These are phyloP conservation scores for Chenopodium album DNA, from an alignment of 148 eudicot species.

Conservation along the genomic window DNA sequence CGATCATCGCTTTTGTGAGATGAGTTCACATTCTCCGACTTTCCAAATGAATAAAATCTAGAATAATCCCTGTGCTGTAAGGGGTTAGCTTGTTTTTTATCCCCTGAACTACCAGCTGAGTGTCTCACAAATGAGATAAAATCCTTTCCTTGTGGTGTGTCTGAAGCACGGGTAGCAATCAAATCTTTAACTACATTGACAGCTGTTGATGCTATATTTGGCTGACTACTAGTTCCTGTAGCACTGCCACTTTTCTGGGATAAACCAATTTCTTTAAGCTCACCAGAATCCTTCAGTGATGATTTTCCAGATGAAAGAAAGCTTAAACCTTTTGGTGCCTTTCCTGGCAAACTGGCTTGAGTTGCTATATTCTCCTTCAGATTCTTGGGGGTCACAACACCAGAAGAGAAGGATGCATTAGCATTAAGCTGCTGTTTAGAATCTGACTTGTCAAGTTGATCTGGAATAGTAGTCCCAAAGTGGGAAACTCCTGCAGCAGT, in stretches of 20 bases:
- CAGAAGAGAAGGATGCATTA: constrained; percentile 23
- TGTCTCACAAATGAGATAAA: constrained; percentile 36
- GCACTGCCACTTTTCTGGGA: constrained; percentile 34
- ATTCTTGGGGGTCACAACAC: constrained; percentile 19
- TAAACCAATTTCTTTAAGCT: constrained; percentile 27
- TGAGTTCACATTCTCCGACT: neutral
- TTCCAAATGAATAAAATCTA: constrained; percentile 9
- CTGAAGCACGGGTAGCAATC: constrained; percentile 13
- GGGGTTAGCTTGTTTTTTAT: constrained; percentile 17
- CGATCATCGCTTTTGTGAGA: neutral
- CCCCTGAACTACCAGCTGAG: constrained; percentile 12
- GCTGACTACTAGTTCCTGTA: constrained; percentile 30
- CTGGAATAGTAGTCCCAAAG: constrained; percentile 24
- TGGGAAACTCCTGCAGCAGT: constrained; percentile 20
- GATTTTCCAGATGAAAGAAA: constrained; percentile 48
- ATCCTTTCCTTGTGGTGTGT: constrained; percentile 35
- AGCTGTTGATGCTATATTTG: constrained; percentile 3
- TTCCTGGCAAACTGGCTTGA: constrained; percentile 26
- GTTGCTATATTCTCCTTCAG: constrained; percentile 21
- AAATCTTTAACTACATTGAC: neutral
- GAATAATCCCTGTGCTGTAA: constrained; percentile 8
- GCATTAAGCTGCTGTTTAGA: constrained; percentile 32
- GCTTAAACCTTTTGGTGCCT: constrained; percentile 62
- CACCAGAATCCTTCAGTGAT: constrained; percentile 30
- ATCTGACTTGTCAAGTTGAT: constrained; percentile 29